phyloP scores from a whole-genome alignment of 345 rosid species.

The Rhodomyrtus tomentosa region DNA sequence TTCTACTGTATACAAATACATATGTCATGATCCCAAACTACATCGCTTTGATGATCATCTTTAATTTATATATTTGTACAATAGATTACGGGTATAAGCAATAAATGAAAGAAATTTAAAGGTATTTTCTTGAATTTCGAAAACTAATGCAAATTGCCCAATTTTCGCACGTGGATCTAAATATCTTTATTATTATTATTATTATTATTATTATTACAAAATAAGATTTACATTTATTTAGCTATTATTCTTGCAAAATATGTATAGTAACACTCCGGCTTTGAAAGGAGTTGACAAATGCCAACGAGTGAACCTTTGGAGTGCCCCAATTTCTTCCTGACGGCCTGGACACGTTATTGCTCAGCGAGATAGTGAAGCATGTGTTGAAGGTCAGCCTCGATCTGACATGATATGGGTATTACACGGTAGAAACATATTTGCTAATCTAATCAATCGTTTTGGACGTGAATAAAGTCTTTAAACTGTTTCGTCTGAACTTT shows the following conservation, averaged over 20 bases:
- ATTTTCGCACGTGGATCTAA: background rate
- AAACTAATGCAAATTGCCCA: background rate
- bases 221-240: background rate
- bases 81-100: background rate
- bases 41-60: no score
- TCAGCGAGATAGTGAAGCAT: slow-evolving; percentile 22
- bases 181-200: background rate
- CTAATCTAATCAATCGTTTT: no score
- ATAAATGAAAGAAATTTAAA: background rate
- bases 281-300: no score
- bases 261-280: no score
- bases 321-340: slow-evolving; percentile 77
- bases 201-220: background rate
- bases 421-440: slow-evolving; percentile 56
- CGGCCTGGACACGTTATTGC: slow-evolving; percentile 39
- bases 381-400: slow-evolving; percentile 74
- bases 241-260: no score
- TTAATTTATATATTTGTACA: no score
- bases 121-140: no score
- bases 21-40: background rate
- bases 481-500: no score
- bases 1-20: no score
- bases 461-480: no score
- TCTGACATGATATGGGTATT: slow-evolving; percentile 53
- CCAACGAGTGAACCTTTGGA: slow-evolving; percentile 15